phyloP scores from a whole-genome alignment of 257 asterid species.

The Fraxinus pennsylvanica region DNA sequence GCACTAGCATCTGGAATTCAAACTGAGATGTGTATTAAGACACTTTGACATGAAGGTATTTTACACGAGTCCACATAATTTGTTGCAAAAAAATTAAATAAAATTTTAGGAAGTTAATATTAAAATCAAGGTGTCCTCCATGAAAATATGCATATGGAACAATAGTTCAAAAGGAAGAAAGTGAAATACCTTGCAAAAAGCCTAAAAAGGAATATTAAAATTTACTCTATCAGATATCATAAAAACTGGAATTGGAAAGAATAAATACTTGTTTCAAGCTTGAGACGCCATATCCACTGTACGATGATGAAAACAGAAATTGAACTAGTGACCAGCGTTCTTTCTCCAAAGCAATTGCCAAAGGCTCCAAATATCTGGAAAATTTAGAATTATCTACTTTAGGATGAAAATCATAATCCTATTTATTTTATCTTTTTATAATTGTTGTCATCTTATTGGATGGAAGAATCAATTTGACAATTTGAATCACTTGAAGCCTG shows the following conservation, averaged over 20 bases:
- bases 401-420: constrained; percentile 20
- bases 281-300: constrained; percentile 92
- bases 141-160: neutral
- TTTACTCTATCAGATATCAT: constrained; percentile 14
- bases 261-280: constrained; percentile 81
- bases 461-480: neutral
- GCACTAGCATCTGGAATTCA: neutral
- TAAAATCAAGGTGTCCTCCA: neutral
- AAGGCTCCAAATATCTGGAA: constrained; percentile 86
- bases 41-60: neutral
- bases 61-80: neutral
- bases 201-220: constrained; percentile 5
- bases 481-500: neutral
- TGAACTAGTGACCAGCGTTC: constrained; percentile 96
- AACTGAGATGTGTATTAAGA: neutral
- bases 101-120: neutral
- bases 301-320: constrained; percentile 87
- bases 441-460: neutral
- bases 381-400: constrained; percentile 22
- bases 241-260: constrained; percentile 20
- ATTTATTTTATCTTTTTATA: neutral
- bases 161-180: constrained; percentile 2
- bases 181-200: constrained; percentile 10
- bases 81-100: neutral
- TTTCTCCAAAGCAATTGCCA: constrained; percentile 86